A percentile compares a stretch with the other conserved stretches of the same genome.
Conservation (phyloP, 1,139 yeast genomes). For the Spathaspora jeffriesii region DNA sequence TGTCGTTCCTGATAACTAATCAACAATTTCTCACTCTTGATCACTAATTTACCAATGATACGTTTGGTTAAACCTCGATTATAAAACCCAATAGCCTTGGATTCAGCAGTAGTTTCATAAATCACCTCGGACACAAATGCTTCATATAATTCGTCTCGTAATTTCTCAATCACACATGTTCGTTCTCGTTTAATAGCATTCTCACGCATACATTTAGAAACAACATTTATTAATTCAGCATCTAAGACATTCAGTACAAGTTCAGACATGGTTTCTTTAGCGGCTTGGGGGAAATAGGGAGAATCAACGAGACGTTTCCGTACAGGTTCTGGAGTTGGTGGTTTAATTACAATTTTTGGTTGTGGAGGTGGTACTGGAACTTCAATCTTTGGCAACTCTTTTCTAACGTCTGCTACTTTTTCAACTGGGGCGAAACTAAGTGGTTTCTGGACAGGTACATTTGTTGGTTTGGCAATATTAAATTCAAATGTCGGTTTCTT, state of each 20-base stretch:
- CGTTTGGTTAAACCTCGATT: slow-evolving; percentile 22
- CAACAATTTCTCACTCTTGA: slow-evolving; percentile 24
- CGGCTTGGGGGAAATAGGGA: slow-evolving; percentile 19
- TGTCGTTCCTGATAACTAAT: slow-evolving; percentile 22
- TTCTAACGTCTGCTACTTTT: not conserved
- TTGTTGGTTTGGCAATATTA: not conserved
- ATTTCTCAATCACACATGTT: slow-evolving; percentile 27
- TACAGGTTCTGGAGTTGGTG: slow-evolving; percentile 3
- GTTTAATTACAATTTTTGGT: slow-evolving; percentile 1
- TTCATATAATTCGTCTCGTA: slow-evolving; percentile 50
- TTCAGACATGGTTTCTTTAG: slow-evolving; percentile 23
- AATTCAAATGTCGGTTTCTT: slow-evolving; percentile 4
- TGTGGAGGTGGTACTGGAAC: not conserved
- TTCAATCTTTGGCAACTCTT: not conserved
- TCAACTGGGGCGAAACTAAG: not conserved
- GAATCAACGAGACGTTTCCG: slow-evolving; percentile 17
- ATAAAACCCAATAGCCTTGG: slow-evolving; percentile 38
- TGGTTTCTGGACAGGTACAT: not conserved
- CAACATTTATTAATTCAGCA: slow-evolving; percentile 24
- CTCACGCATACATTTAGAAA: slow-evolving; percentile 24
- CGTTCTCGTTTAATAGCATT: slow-evolving; percentile 26
- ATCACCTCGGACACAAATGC: slow-evolving; percentile 64
- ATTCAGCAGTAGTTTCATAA: slow-evolving; percentile 40
- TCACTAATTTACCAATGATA: slow-evolving; percentile 22
- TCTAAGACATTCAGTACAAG: slow-evolving; percentile 32